Percentiles rank a stretch among this genome's conserved stretches.
phyloP scores from a whole-genome alignment of 306 rosid genomes.

The Mimosa pudica region DNA sequence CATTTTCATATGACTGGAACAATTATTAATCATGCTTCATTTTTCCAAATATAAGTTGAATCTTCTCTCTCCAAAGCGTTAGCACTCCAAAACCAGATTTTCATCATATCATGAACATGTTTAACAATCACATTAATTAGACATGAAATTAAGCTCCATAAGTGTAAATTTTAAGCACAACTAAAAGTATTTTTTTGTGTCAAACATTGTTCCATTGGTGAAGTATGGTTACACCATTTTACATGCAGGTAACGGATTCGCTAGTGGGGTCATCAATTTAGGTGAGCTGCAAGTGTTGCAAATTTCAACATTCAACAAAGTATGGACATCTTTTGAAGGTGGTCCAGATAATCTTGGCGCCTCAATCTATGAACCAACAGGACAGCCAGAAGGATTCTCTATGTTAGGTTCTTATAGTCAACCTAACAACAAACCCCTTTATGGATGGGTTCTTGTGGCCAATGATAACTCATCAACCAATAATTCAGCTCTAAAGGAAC shows the following conservation, averaged over 20 bases:
- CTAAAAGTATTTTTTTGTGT: neutral
- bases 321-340: constrained; percentile 55
- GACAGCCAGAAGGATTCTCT: constrained; percentile 49
- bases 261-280: constrained; percentile 49
- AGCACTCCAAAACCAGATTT: neutral
- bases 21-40: neutral
- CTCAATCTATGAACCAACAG: constrained; percentile 53
- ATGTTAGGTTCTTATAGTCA: constrained; percentile 54
- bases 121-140: too few relatives aligned
- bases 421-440: constrained; percentile 38
- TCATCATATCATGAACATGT: neutral
- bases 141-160: neutral
- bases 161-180: neutral
- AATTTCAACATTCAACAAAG: constrained; percentile 44
- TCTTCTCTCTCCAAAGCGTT: neutral
- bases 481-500: constrained; percentile 34
- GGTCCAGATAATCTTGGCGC: constrained; percentile 58
- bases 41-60: neutral
- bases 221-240: too few relatives aligned
- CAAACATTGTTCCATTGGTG: neutral
- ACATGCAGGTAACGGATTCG: constrained; percentile 43
- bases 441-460: too few relatives aligned
- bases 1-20: neutral
- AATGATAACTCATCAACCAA: too few relatives aligned
- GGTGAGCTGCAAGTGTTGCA: constrained; percentile 53